Base-by-base conservation (phyloP, 2,329 filamentous ascomycete genomes). In the Hypoxylon sp. region DNA sequence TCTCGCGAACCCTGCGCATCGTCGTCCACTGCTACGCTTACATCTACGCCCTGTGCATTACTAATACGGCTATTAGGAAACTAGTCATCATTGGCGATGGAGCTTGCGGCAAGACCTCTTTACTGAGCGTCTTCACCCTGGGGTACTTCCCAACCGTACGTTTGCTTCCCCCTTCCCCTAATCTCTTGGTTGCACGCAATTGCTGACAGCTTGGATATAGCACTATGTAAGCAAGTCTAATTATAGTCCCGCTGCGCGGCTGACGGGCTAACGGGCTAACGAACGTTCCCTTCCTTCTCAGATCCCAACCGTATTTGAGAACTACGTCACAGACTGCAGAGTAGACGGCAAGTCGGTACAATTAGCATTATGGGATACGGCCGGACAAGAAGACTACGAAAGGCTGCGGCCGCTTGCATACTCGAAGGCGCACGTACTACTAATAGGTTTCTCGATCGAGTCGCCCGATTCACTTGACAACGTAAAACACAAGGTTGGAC, bases 271-370 rank as follows among this genome's bases (percentile, higher is more conserved):
- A 56, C 56, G 49, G 40, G 66, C 69, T 70, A 53, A 72, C 67
- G 63, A 70, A 53, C 37, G 40, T 53, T 40, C 37, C 42, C 42
- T 49, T 20, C 44, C 51, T 30, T 57, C 27, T 13, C 51, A 94
- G 91, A 95, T 97, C 57, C 96, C 96, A 1, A 99, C 96, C 51
- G 96, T 99, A 40, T 99, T 99, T 82, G 96, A 99, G 80, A 99
- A 99, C 84, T 99, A 99, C 78, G 96, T 99, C 72, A 99, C 96
- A 75, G 96, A 99, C 83, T 99, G 96, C 82, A 89, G 95, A 83
- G 96, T 99, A 68, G 96, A 99, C 80, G 96, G 96, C 77, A 97
- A 97, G 81, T 97, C 94, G n/a, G 96, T 99, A 42, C 96, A 99
- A 84, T 87, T 99, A 71, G 96, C 96, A 57, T 85, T 99, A 76